Evolutionary conservation across 768 basidiomycete species (phyloP).

Genomic region (Cytidiella melzeri): DNA sequence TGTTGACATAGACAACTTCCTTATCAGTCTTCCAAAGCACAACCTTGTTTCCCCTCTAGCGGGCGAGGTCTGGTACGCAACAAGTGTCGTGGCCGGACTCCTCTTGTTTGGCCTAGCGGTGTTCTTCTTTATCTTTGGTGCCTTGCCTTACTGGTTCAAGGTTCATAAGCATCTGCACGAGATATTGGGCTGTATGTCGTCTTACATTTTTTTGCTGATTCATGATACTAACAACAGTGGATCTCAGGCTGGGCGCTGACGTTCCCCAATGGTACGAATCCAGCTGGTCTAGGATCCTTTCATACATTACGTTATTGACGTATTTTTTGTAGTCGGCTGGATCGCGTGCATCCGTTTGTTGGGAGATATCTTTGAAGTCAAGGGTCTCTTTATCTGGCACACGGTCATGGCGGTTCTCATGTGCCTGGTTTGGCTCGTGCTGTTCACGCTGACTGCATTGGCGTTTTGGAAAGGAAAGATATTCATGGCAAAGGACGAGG

Average conservation of each 20-base stretch:
- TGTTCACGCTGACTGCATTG: constrained; percentile 33
- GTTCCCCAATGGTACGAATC: constrained; percentile 37
- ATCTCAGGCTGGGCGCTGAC: constrained; percentile 37
- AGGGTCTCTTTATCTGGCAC: constrained; percentile 34
- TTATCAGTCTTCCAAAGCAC: constrained; percentile 28
- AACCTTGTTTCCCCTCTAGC: constrained; percentile 31
- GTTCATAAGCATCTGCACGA: constrained; percentile 38
- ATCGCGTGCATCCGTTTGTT: constrained; percentile 35
- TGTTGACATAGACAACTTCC: neutral
- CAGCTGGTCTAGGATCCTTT: too few relatives aligned
- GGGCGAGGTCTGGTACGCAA: constrained; percentile 39
- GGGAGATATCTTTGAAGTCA: constrained; percentile 35
- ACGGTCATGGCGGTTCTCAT: constrained; percentile 34
- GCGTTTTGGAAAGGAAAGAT: constrained; percentile 39
- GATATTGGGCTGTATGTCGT: constrained; percentile 37
- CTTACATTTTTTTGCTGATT: neutral
- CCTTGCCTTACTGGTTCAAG: constrained; percentile 45
- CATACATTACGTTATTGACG: neutral
- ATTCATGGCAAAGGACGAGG: constrained; percentile 36
- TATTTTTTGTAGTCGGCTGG: constrained; percentile 31
- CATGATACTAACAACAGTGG: neutral
- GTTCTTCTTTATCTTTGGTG: constrained; percentile 39
- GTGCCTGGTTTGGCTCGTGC: constrained; percentile 33
- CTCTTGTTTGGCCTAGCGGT: constrained; percentile 40
- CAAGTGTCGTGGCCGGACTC: constrained; percentile 32